phyloP scores from a whole-genome alignment of 2,329 filamentous ascomycete genomes.

The Ceratocystis smalleyi region DNA sequence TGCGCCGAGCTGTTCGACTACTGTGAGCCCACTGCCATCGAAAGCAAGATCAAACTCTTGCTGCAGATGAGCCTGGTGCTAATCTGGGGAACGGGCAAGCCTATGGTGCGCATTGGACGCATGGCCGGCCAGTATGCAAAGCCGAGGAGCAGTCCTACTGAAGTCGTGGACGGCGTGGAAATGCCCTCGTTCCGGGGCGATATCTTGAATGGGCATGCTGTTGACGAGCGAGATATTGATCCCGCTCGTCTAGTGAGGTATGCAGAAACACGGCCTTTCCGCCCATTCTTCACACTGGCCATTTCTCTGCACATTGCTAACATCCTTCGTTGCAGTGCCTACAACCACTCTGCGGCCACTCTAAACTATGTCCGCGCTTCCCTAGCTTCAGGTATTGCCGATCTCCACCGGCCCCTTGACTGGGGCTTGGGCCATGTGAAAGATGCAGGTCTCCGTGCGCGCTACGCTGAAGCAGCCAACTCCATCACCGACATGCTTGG shows the following conservation, averaged over 20 bases:
- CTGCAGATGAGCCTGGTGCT: constrained; percentile 94
- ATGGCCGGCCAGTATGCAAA: constrained; percentile 98
- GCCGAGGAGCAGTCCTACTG: constrained; percentile 75
- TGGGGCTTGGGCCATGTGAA: constrained; percentile 88
- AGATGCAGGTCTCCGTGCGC: constrained; percentile 65
- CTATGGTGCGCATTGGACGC: constrained; percentile 82
- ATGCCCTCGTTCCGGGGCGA: constrained; percentile 88
- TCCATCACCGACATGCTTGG: constrained; percentile 82
- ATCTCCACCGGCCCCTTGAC: constrained; percentile 83
- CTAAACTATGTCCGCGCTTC: constrained; percentile 83
- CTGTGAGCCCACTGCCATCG: constrained; percentile 75
- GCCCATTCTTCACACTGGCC: neutral
- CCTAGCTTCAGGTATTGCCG: constrained; percentile 74
- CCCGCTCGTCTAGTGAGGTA: constrained; percentile 64
- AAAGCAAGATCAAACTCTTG: constrained; percentile 91
- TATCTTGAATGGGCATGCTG: constrained; percentile 77
- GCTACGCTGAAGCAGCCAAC: constrained; percentile 70
- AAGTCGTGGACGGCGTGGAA: constrained; percentile 62
- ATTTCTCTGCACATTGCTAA: neutral
- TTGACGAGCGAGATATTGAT: constrained; percentile 63
- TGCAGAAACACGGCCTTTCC: constrained; percentile 16
- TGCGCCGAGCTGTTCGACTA: constrained; percentile 97
- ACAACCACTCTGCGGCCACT: constrained; percentile 89
- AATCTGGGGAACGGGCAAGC: constrained; percentile 69
- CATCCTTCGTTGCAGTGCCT: constrained; percentile 41